A percentile compares a stretch with the other conserved stretches of the same genome.
Evolutionary conservation across 2,329 filamentous ascomycete species (phyloP).

Genomic region (Coniosporium tulheliwenetii): DNA sequence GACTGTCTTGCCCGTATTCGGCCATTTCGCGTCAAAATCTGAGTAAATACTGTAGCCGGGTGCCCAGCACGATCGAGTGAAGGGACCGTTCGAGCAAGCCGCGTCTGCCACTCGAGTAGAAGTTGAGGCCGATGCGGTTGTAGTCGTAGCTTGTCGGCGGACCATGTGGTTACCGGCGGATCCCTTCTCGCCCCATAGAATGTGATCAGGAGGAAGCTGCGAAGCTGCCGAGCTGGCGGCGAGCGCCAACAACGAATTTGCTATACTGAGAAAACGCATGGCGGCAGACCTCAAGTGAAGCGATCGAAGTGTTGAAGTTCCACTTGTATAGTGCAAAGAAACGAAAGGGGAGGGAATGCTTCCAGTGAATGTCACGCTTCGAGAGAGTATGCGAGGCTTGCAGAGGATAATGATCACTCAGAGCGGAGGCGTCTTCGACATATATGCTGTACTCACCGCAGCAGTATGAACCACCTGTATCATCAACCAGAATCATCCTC

Average conservation of each 20-base stretch:
- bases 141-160: conserved; percentile 1
- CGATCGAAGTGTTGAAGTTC: no score
- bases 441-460: no score
- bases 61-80: conserved; percentile 2
- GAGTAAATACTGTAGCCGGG: conserved; percentile 3
- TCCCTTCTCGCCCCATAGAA: conserved; percentile 10
- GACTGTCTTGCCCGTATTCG: conserved; percentile 1
- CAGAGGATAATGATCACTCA: no score
- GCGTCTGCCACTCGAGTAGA: conserved; percentile 6
- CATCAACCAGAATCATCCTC: no score
- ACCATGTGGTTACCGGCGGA: conserved; percentile 4
- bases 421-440: no score
- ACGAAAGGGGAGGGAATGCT: no score
- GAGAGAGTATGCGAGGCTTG: no score
- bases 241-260: conserved; percentile 6
- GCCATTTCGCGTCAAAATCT: conserved; percentile 3
- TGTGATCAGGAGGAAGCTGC: conserved; percentile 7
- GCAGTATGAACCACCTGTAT: no score
- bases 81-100: conserved; percentile 1
- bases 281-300: neutral
- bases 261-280: conserved; percentile 7
- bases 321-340: no score
- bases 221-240: conserved; percentile 10
- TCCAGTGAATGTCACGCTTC: no score
- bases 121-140: conserved; percentile 4